A percentile compares a stretch with the other conserved stretches of the same genome.
Evolutionary conservation across 2,329 filamentous ascomycete species (phyloP).

Genomic region (Fusarium sp.): DNA sequence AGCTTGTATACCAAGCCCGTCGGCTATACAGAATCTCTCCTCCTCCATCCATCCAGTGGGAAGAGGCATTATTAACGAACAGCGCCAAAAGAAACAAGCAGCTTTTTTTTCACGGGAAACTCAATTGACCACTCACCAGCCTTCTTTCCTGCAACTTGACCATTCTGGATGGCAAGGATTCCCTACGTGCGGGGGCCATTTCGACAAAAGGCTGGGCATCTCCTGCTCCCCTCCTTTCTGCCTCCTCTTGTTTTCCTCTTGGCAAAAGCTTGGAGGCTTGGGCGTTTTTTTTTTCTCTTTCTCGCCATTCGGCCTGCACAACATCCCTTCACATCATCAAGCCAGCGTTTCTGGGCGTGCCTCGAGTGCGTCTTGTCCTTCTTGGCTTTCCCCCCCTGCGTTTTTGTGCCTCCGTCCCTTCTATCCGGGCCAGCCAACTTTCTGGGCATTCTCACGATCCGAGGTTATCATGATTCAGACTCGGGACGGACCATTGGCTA

Average conservation of each 20-base stretch:
- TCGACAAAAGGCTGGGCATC: constrained; percentile 2
- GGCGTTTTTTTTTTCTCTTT: constrained; percentile 16
- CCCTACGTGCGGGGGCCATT: neutral
- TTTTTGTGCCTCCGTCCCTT: constrained; percentile 12
- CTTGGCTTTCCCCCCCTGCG: constrained; percentile 16
- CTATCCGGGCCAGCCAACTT: constrained; percentile 10
- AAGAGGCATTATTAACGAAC: neutral
- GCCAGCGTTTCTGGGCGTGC: constrained; percentile 17
- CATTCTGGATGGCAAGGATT: constrained; percentile 18
- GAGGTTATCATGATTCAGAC: constrained; percentile 24
- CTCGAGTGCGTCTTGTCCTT: constrained; percentile 3
- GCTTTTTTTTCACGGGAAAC: neutral
- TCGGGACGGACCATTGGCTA: neutral
- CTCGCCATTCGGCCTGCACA: constrained; percentile 11
- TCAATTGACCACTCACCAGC: constrained; percentile 3
- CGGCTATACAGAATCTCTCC: neutral
- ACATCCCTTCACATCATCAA: neutral
- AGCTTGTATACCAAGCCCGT: constrained; percentile 3
- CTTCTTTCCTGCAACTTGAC: constrained; percentile 6
- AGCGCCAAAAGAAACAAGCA: neutral
- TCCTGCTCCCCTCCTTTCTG: constrained; percentile 7
- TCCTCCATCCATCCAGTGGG: neutral
- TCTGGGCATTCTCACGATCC: constrained; percentile 5
- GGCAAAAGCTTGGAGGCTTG: constrained; percentile 9
- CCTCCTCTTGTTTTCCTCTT: constrained; percentile 11